Evolutionary conservation across 2,329 filamentous ascomycete species (phyloP).

Genomic region (Geosmithia putterillii): DNA sequence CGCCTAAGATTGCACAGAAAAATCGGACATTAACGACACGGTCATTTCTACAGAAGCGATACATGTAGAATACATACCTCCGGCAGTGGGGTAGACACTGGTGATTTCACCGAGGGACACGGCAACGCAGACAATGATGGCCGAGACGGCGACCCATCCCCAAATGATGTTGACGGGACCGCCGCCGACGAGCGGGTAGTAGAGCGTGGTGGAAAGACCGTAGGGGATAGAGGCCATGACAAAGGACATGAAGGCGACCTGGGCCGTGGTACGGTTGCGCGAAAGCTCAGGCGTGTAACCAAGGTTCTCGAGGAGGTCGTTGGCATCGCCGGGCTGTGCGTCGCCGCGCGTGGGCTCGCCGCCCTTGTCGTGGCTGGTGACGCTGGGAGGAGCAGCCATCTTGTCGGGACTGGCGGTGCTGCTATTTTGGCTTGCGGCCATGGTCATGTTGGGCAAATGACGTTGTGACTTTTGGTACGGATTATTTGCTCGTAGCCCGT

Average conservation of each 20-base stretch:
- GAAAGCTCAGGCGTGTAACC: conserved; percentile 55
- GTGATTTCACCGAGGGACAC: conserved; percentile 62
- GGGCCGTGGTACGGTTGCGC: conserved; percentile 53
- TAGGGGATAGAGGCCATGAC: conserved; percentile 66
- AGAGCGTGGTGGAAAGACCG: conserved; percentile 57
- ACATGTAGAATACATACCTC: conserved; percentile 28
- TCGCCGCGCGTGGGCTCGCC: conserved; percentile 5
- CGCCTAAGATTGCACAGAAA: conserved; percentile 19
- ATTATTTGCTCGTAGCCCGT: too few relatives aligned
- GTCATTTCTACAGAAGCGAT: not conserved
- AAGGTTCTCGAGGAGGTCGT: conserved; percentile 49
- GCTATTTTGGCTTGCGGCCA: not conserved
- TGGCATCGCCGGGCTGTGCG: conserved; percentile 10
- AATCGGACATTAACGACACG: not conserved
- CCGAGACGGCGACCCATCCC: conserved; percentile 58
- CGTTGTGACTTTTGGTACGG: too few relatives aligned
- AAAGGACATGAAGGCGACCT: conserved; percentile 66
- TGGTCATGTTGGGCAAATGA: too few relatives aligned
- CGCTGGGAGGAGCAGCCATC: not conserved
- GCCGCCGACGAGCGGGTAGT: conserved; percentile 54
- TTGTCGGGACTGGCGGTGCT: not conserved
- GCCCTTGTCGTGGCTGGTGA: not conserved
- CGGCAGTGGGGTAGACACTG: conserved; percentile 63
- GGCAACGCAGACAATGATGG: conserved; percentile 60
- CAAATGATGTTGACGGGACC: conserved; percentile 60